Evolutionary conservation across 2,329 filamentous ascomycete species (phyloP), one percentile per base, ranked within the genome.

Genomic region (Verticillium tricorpus): DNA sequence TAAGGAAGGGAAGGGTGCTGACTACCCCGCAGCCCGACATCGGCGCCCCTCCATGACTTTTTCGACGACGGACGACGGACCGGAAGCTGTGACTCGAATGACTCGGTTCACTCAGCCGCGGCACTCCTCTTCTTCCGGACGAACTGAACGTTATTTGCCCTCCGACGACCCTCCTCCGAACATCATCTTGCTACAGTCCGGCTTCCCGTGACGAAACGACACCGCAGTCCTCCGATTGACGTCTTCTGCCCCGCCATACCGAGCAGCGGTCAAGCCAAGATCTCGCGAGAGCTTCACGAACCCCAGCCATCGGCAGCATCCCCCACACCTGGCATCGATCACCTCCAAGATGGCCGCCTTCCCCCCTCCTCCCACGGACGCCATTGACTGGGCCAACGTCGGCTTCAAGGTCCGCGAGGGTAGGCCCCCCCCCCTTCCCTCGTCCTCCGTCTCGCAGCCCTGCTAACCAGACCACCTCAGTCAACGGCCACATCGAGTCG

Each of bases 321-420:
- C 45, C 45, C 45, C 45, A n/a, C 45, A 50, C 11, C 22, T 14
- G 45, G 45, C 45, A 9, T 50, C 19, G 12, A 50, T 12, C 9
- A 8, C 17, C 31, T 57, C 54, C 62, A 73, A 63, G 32, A 84
- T 85, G 81, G 70, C 80, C 60, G 64, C 79, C 45, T 94, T 93
- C 72, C 92, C 92, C 67, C 92, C 92, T 34, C 86, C 89, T 12
- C 89, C 91, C 3, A 87, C 91, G 68, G 87, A 86, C 72, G 90
- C 89, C 66, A 94, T 96, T 79, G 93, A 98, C 82, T 98, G 94
- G 94, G 86, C 85, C 75, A 90, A 97, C 71, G 87, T 98, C 67
- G 94, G 94, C 72, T 98, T 98, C 84, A 89, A 88, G 72, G 89
- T 97, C 69, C 90, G 92, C 68, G 93, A 97, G 84, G 91, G 92